Evolutionary conservation across 1,139 yeast genomes (phyloP), one percentile per base, ranked within the genome.

Genomic region (Saccharomyces hybrid): DNA sequence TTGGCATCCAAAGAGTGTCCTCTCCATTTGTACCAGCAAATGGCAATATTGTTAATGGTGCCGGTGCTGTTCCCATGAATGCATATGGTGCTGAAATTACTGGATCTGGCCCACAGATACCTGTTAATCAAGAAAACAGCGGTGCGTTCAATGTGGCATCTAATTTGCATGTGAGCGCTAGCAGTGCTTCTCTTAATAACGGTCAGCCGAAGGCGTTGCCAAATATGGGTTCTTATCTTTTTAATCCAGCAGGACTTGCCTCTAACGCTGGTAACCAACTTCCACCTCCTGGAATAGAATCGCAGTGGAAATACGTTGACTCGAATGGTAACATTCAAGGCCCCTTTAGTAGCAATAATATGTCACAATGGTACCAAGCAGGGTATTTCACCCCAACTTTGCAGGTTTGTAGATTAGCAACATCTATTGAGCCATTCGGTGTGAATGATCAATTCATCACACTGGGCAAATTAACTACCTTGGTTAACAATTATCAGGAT

Each of bases 301-400:
- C 72, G 2, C 68, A 64, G 29, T 70, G 73, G 73, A 64, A 64
- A 46, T 70, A 70, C 54, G 50, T 67, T 11, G 73, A 70, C 57
- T 57, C 63, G 9, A 59, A 61, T 42, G 66, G 65, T 19, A 59
- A 60, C n/a, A 51, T 66, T 9, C 72, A 69, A 56, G 73, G 73
- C 4, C 73, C 73, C 2, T 69, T 68, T 53, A 58, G 60, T 12
- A 60, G 72, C 2, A 50, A 52, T 11, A 55, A 61, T 21, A 70
- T 70, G 73, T 60, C 66, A 21, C 58, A 56, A 16, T 70, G 73
- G 73, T 63, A 62, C 42, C 57, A 58, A n/a, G 55, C 58, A 28
- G 69, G 69, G 1, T 70, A 64, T 57, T 66, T 70, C 51, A 68
- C 63, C 49, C 62, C 62, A 6, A 54, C 62, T 42, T 55, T 70